These are phyloP conservation scores for Ilyonectria destructans DNA, from an alignment of 2,329 filamentous ascomycete species.

Conservation along the genomic window DNA sequence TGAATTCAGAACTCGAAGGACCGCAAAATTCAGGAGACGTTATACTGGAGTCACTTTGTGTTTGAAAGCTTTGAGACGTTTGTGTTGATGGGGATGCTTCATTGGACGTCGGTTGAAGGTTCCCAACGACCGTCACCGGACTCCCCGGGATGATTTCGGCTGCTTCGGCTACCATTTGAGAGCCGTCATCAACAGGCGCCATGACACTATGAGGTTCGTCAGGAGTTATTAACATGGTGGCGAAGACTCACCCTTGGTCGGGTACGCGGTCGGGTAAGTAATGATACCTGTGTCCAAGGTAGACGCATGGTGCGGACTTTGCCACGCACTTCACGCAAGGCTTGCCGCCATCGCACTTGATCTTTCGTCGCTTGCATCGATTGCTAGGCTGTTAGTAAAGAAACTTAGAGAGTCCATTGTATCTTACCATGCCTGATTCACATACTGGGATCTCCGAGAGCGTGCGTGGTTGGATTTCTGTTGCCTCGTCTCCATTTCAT, in stretches of 20 bases:
- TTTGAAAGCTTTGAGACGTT: neutral
- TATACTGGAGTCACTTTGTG: neutral
- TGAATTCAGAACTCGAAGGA: slow-evolving; percentile 27
- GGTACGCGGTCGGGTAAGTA: no score
- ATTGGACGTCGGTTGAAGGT: neutral
- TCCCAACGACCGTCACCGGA: neutral
- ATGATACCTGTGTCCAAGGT: neutral
- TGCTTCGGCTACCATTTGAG: no score
- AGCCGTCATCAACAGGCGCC: no score
- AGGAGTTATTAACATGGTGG: neutral
- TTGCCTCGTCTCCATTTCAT: no score
- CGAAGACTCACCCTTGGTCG: neutral
- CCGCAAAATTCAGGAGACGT: slow-evolving; percentile 24
- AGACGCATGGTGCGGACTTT: neutral
- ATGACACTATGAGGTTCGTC: no score
- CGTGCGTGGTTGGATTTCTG: neutral
- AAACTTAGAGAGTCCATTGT: neutral
- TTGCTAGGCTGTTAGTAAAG: neutral
- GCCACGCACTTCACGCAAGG: slow-evolving; percentile 4
- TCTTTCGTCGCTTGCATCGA: slow-evolving; percentile 23
- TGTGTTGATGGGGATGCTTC: neutral
- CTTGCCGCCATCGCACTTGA: slow-evolving; percentile 15
- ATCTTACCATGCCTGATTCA: slow-evolving; percentile 21
- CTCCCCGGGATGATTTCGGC: no score
- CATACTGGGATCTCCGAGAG: slow-evolving; percentile 11